These are phyloP conservation scores for Clitopilus hobsonii DNA, from an alignment of 768 basidiomycete genomes.

Conservation along the genomic window DNA sequence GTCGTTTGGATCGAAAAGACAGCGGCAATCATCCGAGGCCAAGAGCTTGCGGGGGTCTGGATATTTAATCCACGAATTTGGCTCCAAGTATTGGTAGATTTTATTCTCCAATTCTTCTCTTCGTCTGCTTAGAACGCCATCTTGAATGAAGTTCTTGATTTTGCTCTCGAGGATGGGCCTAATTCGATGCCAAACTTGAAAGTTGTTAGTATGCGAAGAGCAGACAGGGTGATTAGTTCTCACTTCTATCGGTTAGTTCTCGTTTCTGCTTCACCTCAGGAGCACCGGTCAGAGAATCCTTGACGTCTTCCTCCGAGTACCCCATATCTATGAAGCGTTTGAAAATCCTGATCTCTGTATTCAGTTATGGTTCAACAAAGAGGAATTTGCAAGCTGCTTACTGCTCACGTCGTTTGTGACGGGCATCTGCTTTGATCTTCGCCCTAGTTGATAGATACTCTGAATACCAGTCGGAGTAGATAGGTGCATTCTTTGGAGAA, in stretches of 20 bases:
- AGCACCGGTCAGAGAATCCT: neutral
- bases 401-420: constrained; percentile 8
- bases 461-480: constrained; percentile 8
- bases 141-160: constrained; percentile 2
- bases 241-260: constrained; percentile 23
- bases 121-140: too few relatives aligned
- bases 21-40: too few relatives aligned
- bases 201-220: neutral
- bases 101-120: too few relatives aligned
- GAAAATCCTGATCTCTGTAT: constrained; percentile 15
- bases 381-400: constrained; percentile 7
- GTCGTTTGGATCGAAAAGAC: too few relatives aligned
- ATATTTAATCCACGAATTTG: too few relatives aligned
- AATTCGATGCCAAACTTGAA: constrained; percentile 16
- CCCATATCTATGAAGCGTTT: constrained; percentile 14
- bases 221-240: neutral
- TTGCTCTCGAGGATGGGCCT: constrained; percentile 10
- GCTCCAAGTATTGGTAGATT: too few relatives aligned
- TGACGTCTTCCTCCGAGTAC: constrained; percentile 11
- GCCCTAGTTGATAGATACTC: neutral
- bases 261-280: constrained; percentile 2
- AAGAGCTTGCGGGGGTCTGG: too few relatives aligned
- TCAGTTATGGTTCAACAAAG: too few relatives aligned
- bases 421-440: neutral
- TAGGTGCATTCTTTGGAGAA: constrained; percentile 7